Evolutionary conservation across 2,329 filamentous ascomycete genomes (phyloP).

Genomic region (Arthrobotrys sphaeroides): DNA sequence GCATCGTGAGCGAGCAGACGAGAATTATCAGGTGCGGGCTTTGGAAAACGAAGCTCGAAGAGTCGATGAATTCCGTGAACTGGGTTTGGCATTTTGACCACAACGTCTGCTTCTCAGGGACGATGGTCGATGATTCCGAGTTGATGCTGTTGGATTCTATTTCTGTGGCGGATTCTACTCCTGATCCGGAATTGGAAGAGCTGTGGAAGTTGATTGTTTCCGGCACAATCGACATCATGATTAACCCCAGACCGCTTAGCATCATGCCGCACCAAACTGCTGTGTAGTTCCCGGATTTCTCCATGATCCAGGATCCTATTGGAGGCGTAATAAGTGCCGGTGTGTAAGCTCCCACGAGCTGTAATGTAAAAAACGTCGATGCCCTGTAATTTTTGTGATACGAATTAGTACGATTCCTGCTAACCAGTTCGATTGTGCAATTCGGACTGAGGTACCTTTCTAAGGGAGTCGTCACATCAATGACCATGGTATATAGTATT

Average conservation of each 20-base stretch:
- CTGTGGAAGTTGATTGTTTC: conserved; percentile 33
- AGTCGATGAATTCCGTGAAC: conserved; percentile 28
- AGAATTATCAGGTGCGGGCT: conserved; percentile 51
- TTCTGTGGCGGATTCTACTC: background rate
- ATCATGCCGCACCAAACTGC: conserved; percentile 13
- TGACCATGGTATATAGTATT: conserved; percentile 45
- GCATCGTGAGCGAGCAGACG: conserved; percentile 47
- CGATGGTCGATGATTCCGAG: background rate
- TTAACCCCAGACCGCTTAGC: background rate
- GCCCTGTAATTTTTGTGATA: background rate
- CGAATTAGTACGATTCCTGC: background rate
- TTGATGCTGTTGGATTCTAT: background rate
- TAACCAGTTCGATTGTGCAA: background rate
- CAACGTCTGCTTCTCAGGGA: background rate
- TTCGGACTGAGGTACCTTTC: conserved; percentile 17
- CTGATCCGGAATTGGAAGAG: background rate
- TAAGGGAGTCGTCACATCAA: conserved; percentile 29
- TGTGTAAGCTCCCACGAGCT: conserved; percentile 24
- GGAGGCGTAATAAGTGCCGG: conserved; percentile 30
- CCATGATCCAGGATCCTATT: conserved; percentile 24
- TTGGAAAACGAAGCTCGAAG: conserved; percentile 43
- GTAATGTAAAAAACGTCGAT: conserved; percentile 44
- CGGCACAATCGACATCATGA: conserved; percentile 4
- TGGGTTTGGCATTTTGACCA: conserved; percentile 2
- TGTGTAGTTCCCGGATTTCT: conserved; percentile 24